Evolutionary conservation across 2,329 filamentous ascomycete genomes (phyloP).

Genomic region (Hypomyces rosellus): DNA sequence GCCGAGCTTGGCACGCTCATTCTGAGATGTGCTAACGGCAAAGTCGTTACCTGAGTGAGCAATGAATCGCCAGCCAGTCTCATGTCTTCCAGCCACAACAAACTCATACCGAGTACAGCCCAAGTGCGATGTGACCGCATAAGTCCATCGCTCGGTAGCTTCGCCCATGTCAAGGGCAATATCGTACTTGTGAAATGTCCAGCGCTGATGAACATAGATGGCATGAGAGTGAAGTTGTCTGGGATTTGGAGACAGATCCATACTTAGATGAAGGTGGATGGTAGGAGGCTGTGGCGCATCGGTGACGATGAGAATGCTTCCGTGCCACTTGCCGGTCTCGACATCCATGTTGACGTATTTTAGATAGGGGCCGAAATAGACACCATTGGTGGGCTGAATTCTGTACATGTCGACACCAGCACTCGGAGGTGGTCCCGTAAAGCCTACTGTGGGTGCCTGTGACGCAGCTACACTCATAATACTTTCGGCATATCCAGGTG

Average conservation of each 20-base stretch:
- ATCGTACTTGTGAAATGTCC: slow-evolving; percentile 95
- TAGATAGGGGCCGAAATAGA: slow-evolving; percentile 96
- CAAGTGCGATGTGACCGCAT: slow-evolving; percentile 92
- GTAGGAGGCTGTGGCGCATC: slow-evolving; percentile 89
- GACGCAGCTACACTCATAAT: slow-evolving; percentile 75
- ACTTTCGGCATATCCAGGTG: slow-evolving; percentile 77
- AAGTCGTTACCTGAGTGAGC: slow-evolving; percentile 97
- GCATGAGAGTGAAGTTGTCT: slow-evolving; percentile 74
- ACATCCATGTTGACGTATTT: slow-evolving; percentile 97
- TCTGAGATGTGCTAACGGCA: slow-evolving; percentile 76
- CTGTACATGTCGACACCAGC: slow-evolving; percentile 94
- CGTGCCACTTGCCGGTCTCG: slow-evolving; percentile 83
- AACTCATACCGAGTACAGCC: slow-evolving; percentile 99
- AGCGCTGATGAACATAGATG: slow-evolving; percentile 85
- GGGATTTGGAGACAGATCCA: slow-evolving; percentile 87
- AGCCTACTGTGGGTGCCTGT: slow-evolving; percentile 70
- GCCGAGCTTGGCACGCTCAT: slow-evolving; percentile 77
- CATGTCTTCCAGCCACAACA: slow-evolving; percentile 80
- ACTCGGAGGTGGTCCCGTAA: slow-evolving; percentile 79
- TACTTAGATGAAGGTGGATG: slow-evolving; percentile 87
- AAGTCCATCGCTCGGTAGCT: slow-evolving; percentile 83
- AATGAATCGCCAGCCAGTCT: slow-evolving; percentile 92
- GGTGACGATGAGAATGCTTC: slow-evolving; percentile 88
- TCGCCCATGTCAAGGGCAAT: slow-evolving; percentile 88
- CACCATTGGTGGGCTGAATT: slow-evolving; percentile 85